A percentile compares a stretch with the other conserved stretches of the same genome.
Conservation (phyloP, 2,329 filamentous ascomycete genomes). For the Helminthosporium solani region DNA sequence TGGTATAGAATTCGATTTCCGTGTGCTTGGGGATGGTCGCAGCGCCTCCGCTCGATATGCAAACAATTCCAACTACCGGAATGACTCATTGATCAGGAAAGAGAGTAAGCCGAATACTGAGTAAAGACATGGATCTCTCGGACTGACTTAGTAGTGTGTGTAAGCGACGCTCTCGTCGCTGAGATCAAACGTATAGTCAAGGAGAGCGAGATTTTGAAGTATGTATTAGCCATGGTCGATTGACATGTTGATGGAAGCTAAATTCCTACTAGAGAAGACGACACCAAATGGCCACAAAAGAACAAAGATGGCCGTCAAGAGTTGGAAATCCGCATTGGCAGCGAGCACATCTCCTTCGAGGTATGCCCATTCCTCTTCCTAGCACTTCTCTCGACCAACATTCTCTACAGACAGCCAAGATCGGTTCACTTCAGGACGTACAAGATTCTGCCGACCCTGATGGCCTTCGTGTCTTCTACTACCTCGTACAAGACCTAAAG, state of each 20-base stretch:
- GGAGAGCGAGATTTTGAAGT: constrained; percentile 97
- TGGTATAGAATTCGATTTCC: constrained; percentile 87
- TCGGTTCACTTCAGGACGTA: constrained; percentile 94
- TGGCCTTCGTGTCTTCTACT: constrained; percentile 96
- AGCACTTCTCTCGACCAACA: constrained; percentile 20
- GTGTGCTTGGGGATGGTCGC: constrained; percentile 85
- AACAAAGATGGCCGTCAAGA: constrained; percentile 98
- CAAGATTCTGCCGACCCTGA: constrained; percentile 95
- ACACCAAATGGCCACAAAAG: constrained; percentile 98
- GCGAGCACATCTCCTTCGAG: constrained; percentile 97
- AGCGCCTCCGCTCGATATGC: constrained; percentile 95
- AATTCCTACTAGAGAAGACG: constrained; percentile 76
- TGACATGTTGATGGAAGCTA: neutral
- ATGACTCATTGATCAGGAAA: constrained; percentile 98
- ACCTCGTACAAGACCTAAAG: constrained; percentile 95
- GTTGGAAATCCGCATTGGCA: constrained; percentile 88
- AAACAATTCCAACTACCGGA: constrained; percentile 99
- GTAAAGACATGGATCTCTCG: neutral
- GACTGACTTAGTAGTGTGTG: constrained; percentile 70
- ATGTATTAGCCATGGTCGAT: constrained; percentile 32
- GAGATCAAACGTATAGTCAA: constrained; percentile 98
- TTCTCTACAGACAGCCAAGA: constrained; percentile 80
- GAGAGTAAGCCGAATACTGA: constrained; percentile 69
- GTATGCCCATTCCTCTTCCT: constrained; percentile 51
- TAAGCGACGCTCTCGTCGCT: constrained; percentile 83